These are phyloP conservation scores for Dryadomyces quercivorus DNA, from an alignment of 2,329 filamentous ascomycete species.

Conservation along the genomic window DNA sequence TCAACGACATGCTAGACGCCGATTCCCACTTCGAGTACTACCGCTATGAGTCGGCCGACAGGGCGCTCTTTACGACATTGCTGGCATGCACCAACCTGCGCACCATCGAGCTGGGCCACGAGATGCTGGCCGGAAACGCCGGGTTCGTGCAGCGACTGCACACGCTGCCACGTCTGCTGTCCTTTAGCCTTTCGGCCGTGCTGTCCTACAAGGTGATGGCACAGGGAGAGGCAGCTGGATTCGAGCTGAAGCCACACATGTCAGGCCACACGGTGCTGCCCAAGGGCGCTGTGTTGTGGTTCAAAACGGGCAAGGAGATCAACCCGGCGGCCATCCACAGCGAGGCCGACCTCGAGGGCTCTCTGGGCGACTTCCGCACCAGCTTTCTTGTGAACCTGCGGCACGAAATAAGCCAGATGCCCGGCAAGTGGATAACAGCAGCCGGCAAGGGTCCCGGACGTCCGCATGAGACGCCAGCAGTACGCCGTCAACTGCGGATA, in stretches of 20 bases:
- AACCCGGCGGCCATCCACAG: neutral
- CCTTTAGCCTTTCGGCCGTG: conserved; percentile 1
- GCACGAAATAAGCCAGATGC: neutral
- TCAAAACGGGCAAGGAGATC: conserved; percentile 4
- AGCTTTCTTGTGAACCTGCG: conserved; percentile 8
- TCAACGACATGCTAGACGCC: conserved; percentile 1
- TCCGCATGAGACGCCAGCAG: no score
- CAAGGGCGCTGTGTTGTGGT: neutral
- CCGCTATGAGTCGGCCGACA: neutral
- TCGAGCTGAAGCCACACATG: neutral
- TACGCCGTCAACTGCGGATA: neutral
- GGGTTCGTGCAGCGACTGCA: neutral
- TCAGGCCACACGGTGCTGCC: neutral
- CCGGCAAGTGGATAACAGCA: neutral
- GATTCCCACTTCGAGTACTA: neutral
- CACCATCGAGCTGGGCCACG: conserved; percentile 5
- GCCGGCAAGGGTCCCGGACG: neutral
- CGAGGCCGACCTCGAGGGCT: neutral
- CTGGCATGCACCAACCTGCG: conserved; percentile 5
- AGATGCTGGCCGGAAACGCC: neutral
- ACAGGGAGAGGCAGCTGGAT: neutral
- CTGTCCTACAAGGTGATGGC: neutral
- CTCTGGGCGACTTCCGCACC: conserved; percentile 4
- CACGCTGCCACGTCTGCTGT: conserved; percentile 1
- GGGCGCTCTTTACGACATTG: neutral